Conservation (phyloP, 371 early-diverging fungal species). For the Mucor racemosus region DNA sequence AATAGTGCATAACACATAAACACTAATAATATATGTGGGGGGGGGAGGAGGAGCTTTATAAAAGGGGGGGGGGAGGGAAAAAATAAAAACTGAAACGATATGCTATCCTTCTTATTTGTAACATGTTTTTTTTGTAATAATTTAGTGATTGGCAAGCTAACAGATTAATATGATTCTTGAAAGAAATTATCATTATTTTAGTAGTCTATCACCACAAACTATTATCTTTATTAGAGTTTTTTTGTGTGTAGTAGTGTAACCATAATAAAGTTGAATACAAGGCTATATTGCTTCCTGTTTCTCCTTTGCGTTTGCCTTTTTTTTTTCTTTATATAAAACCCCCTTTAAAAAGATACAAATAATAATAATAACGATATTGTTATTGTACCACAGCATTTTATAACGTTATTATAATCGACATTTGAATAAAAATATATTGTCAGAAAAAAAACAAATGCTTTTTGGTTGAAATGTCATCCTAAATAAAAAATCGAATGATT, state of each 20-base stretch:
- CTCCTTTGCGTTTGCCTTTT: background rate
- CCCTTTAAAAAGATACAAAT: slow-evolving; percentile 1
- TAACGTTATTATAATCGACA: slow-evolving; percentile 3
- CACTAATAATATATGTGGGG: background rate
- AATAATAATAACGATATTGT: background rate
- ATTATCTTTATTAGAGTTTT: background rate
- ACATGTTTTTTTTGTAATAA: background rate
- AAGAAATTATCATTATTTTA: background rate
- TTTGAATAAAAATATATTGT: background rate
- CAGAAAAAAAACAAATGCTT: background rate
- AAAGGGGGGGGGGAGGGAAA: background rate
- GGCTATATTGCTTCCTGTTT: slow-evolving; percentile 6
- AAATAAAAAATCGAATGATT: background rate
- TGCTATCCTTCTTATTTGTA: background rate
- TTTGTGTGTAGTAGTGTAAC: slow-evolving; percentile 1
- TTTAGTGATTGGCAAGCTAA: background rate
- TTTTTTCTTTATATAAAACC: background rate
- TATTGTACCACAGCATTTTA: slow-evolving; percentile 3
- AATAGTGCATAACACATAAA: background rate
- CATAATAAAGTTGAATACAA: slow-evolving; percentile 6
- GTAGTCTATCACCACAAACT: background rate
- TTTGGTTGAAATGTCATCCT: too few relatives aligned
- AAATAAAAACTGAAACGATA: background rate
- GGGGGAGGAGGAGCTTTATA: background rate
- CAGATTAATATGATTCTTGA: background rate